phyloP scores from a whole-genome alignment of 192 early-diverging fungal species.

The Entomortierella beljakovae region DNA sequence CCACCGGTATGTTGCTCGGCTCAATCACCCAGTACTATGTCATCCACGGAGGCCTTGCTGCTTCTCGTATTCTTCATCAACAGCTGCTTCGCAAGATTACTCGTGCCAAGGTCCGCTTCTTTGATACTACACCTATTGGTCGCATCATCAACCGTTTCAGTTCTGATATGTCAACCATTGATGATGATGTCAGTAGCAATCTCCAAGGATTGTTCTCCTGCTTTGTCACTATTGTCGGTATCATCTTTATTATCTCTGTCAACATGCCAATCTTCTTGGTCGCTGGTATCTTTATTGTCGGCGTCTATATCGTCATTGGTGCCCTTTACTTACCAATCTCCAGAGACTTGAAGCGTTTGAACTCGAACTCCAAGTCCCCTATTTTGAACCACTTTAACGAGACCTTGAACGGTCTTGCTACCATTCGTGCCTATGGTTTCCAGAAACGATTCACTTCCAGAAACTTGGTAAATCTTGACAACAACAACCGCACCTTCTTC shows the following conservation, averaged over 20 bases:
- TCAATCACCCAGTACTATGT: constrained; percentile 48
- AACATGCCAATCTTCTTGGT: constrained; percentile 81
- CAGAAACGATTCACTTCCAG: constrained; percentile 72
- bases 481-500: constrained; percentile 88
- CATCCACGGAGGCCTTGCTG: constrained; percentile 60
- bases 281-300: constrained; percentile 65
- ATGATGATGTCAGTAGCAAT: constrained; percentile 65
- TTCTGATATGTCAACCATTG: constrained; percentile 86
- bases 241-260: constrained; percentile 68
- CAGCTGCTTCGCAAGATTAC: constrained; percentile 66
- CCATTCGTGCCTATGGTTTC: constrained; percentile 87
- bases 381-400: constrained; percentile 87
- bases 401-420: constrained; percentile 79
- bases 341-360: constrained; percentile 92
- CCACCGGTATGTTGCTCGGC: constrained; percentile 41
- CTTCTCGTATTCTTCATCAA: constrained; percentile 67
- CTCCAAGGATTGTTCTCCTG: constrained; percentile 60
- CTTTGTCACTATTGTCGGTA: constrained; percentile 62
- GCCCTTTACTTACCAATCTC: constrained; percentile 79
- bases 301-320: constrained; percentile 69
- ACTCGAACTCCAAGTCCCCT: constrained; percentile 77
- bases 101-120: constrained; percentile 85
- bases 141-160: constrained; percentile 86
- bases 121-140: constrained; percentile 88
- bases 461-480: constrained; percentile 71